Base-by-base conservation (phyloP, 2,329 filamentous ascomycete species). In the Paradendryphiella salina region DNA sequence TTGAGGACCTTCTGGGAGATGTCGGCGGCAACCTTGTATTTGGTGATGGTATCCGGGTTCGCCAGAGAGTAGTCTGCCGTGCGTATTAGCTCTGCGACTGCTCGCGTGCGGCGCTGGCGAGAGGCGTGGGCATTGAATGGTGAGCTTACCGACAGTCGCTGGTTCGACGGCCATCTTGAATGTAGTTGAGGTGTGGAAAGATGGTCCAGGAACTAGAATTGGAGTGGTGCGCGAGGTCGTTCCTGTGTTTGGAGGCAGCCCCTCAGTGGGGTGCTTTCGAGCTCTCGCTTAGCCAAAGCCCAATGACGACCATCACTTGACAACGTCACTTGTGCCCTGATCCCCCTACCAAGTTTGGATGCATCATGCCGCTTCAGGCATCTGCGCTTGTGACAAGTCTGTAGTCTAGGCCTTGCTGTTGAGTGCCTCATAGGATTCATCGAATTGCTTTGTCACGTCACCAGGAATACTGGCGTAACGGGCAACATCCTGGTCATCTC, bases 1-100 rank as follows among this genome's bases (percentile, higher is more conserved):
- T 91, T 90, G 64, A 99, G 85, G 65, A 96, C 93, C 80, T 93
- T 96, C 76, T 96, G 90, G 43, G 93, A 94, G 77, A 99, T 97
- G 74, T 89, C 83, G 59, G 89, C 93, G 50, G 94, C 94, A 62
- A 89, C 92, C 86, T 96, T 97, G 84, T 97, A 97, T 83, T 97
- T 99, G 79, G 94, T 97, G 68, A 99, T 84, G 69, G 91, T 96
- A 75, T 95, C 89, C 56, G 89, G 90, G 81, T 95, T 94, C 76
- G 86, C 89, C 76, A 96, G 85, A 64, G 89, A 84, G 80, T 95
- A 92, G 75, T 96, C 90, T 96, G 60, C 60, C 23, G 47, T 44
- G 34, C 46, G 41, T 44, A 37, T 72, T 63, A 71, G 67, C 61
- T 63, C 37, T 51, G 50, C 60, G 56, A 59, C 63, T 52, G 44